Base-by-base conservation (phyloP, 495 filamentous ascomycete genomes). In the Parmelia sp. region DNA sequence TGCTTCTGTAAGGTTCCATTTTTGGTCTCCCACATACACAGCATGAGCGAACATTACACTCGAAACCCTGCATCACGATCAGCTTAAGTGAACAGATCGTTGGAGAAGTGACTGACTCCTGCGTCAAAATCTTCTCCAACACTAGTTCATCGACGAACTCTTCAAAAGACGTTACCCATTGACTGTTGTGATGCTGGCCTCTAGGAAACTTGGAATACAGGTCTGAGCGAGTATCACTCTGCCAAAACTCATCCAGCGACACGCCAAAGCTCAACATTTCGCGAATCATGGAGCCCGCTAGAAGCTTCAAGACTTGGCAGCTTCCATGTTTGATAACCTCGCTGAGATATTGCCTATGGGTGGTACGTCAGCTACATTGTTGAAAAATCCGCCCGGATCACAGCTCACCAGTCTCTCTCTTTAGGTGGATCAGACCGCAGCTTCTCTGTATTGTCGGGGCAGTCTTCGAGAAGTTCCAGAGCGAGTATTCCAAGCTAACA, bases 401-500 rank as follows among this genome's bases (percentile, higher is more conserved):
- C 27, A 56, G 31, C 53, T 58, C 36, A 58, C 51, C 57, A 10
- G 17, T 55, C 8, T 55, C 29, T 33, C 27, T 55, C 51, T 7
- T 25, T 23, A 9, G 25, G 49, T n/a, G 6, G 12, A 44, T 47
- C 55, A 1, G 29, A 49, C 25, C 19, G 25, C 0, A 70, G 53
- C 29, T 25, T 45, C 40, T 51, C 6, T 23, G 19, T 44, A 15
- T 70, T 70, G 2, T 63, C 49, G 33, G 42, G 25, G 44, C 69
- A 68, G 2, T 36, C 64, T n/a, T 57, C 19, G 33, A 70, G 58
- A 15, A 70, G 60, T 47, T 66, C 69, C 27, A 64, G 23, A 25
- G 49, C 66, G 31, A 70, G 64, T 25, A 66, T n/a, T 7, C 69
- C 69, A n/a, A 65, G 55, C 69, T 68, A 29, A 5, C n/a, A 57